Evolutionary conservation across 768 basidiomycete genomes (phyloP).

Genomic region (Termitomyces sp.): DNA sequence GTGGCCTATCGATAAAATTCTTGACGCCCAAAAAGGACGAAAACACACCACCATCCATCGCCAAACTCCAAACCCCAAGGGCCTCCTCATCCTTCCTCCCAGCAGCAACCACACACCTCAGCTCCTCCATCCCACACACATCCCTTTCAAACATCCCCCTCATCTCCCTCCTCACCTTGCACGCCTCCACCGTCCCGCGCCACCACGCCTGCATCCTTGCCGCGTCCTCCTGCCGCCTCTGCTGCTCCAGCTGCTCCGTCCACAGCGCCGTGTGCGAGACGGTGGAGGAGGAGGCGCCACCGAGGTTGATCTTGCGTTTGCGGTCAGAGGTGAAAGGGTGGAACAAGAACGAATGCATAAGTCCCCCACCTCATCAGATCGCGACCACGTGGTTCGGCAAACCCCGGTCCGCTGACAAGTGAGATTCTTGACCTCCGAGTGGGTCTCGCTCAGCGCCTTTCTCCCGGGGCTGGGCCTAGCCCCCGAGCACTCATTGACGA

Average conservation of each 20-base stretch:
- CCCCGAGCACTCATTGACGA: too few relatives aligned
- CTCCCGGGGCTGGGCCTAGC: too few relatives aligned
- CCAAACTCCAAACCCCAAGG: slow-evolving; percentile 44
- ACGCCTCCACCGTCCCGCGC: slow-evolving; percentile 46
- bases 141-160: slow-evolving; percentile 48
- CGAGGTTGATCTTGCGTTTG: slow-evolving; percentile 72
- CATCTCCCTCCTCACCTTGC: slow-evolving; percentile 41
- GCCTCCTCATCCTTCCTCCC: slow-evolving; percentile 43
- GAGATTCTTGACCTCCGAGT: too few relatives aligned
- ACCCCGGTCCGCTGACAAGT: too few relatives aligned
- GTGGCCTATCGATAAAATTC: background rate
- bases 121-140: slow-evolving; percentile 47
- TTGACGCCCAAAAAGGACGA: background rate
- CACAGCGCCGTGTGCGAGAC: slow-evolving; percentile 60
- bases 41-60: slow-evolving; percentile 30
- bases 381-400: too few relatives aligned
- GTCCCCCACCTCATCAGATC: background rate
- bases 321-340: slow-evolving; percentile 15
- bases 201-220: slow-evolving; percentile 68
- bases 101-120: slow-evolving; percentile 65
- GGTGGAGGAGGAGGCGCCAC: slow-evolving; percentile 62
- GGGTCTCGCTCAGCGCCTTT: too few relatives aligned
- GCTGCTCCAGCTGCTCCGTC: slow-evolving; percentile 51
- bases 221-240: slow-evolving; percentile 56
- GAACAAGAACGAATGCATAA: background rate